A percentile compares a stretch with the other conserved stretches of the same genome.
These are phyloP conservation scores for Sporothrix protearum DNA, from an alignment of 2,329 filamentous ascomycete species.

Conservation along the genomic window DNA sequence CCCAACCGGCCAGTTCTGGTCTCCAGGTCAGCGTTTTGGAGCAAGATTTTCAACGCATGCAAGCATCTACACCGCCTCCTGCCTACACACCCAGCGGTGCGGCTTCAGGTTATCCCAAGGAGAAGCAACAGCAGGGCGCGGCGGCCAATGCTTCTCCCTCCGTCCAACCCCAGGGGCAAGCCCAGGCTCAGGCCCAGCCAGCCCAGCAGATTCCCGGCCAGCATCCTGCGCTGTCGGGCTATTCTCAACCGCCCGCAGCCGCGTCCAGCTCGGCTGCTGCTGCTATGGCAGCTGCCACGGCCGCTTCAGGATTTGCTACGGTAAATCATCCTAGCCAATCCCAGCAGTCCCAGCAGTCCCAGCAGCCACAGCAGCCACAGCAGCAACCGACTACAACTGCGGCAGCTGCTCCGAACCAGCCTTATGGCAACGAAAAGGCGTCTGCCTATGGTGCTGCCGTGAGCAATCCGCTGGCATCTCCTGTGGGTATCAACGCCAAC, in stretches of 20 bases:
- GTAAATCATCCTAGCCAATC: neutral
- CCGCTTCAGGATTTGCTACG: constrained; percentile 28
- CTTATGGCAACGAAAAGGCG: constrained; percentile 28
- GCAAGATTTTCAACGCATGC: constrained; percentile 79
- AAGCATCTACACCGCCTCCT: constrained; percentile 82
- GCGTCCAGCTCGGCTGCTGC: constrained; percentile 22
- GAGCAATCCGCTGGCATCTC: constrained; percentile 41
- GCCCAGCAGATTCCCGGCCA: constrained; percentile 25
- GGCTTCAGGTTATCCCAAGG: constrained; percentile 67
- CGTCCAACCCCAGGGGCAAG: neutral
- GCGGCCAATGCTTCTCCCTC: constrained; percentile 27
- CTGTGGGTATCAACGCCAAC: constrained; percentile 55
- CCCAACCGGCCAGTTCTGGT: constrained; percentile 39
- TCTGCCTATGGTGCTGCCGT: constrained; percentile 29
- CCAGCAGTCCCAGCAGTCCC: constrained; percentile 27
- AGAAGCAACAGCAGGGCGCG: constrained; percentile 59
- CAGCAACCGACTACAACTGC: constrained; percentile 21
- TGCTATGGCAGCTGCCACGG: constrained; percentile 26
- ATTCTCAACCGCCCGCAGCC: constrained; percentile 16
- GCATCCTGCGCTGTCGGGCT: constrained; percentile 25
- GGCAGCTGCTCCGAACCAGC: constrained; percentile 12
- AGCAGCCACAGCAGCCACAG: constrained; percentile 23
- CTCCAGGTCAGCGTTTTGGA: constrained; percentile 70
- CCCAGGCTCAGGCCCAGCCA: neutral
- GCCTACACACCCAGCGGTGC: constrained; percentile 69